Percentiles rank a stretch among this genome's conserved stretches.
phyloP scores from a whole-genome alignment of 2,329 filamentous ascomycete species.

The Thermothelomyces thermophilus region DNA sequence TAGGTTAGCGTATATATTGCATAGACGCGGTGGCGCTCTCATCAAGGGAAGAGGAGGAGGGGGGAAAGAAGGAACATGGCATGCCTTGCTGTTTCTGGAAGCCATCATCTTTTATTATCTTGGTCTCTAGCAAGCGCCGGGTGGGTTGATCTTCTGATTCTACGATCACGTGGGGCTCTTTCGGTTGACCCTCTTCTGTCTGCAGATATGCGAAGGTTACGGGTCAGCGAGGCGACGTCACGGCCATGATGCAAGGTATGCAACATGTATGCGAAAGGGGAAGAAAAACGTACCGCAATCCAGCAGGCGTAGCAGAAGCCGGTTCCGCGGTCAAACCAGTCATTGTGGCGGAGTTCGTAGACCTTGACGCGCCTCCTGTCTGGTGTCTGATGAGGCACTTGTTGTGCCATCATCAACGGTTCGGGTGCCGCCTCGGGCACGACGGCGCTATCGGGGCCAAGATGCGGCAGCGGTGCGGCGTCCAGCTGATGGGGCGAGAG shows the following conservation, averaged over 20 bases:
- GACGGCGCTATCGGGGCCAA: slow-evolving; percentile 45
- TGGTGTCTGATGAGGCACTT: slow-evolving; percentile 60
- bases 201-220: slow-evolving; percentile 26
- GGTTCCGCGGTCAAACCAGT: slow-evolving; percentile 97
- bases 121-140: slow-evolving; percentile 78
- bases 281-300: slow-evolving; percentile 53
- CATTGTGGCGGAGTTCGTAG: slow-evolving; percentile 96
- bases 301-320: slow-evolving; percentile 84
- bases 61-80: slow-evolving; percentile 34
- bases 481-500: slow-evolving; percentile 53
- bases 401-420: slow-evolving; percentile 65
- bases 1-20: no score
- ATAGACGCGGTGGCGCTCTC: no score
- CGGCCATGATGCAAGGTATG: neutral
- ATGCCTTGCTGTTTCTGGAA: slow-evolving; percentile 94
- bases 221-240: neutral
- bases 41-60: no score
- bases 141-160: slow-evolving; percentile 89
- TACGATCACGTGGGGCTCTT: slow-evolving; percentile 83
- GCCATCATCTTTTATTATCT: slow-evolving; percentile 86
- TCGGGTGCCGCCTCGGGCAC: slow-evolving; percentile 49
- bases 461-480: slow-evolving; percentile 42
- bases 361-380: slow-evolving; percentile 86
- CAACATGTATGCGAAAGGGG: neutral
- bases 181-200: slow-evolving; percentile 54